Evolutionary conservation across 345 rosid species (phyloP).

Genomic region (Mercurialis annua): DNA sequence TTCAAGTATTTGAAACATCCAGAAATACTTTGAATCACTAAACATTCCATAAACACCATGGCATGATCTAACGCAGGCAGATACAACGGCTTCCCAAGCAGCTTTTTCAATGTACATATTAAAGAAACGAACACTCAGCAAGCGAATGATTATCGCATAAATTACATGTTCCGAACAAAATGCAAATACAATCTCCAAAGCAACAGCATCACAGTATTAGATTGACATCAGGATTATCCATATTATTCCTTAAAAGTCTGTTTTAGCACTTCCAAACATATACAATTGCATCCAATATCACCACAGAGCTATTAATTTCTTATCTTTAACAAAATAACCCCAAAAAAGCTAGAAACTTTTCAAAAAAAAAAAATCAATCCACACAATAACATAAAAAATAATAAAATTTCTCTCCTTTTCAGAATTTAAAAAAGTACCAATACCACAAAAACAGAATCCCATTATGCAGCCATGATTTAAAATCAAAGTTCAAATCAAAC

Average conservation of each 20-base stretch:
- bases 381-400: neutral
- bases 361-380: neutral
- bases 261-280: neutral
- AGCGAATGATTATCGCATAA: conserved; percentile 5
- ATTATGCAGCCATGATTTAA: neutral
- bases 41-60: conserved; percentile 6
- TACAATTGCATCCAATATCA: neutral
- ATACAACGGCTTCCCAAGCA: conserved; percentile 5
- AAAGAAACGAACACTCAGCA: neutral
- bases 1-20: conserved; percentile 4
- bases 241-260: neutral
- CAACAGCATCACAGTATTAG: neutral
- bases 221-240: neutral
- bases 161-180: neutral
- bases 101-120: neutral
- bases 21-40: conserved; percentile 10
- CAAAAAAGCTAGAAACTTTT: neutral
- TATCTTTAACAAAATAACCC: neutral
- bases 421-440: neutral
- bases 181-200: neutral
- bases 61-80: neutral
- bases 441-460: neutral
- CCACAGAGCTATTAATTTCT: neutral
- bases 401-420: neutral
- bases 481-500: neutral